A percentile compares a stretch with the other conserved stretches of the same genome.
These are phyloP conservation scores for Russula vinacea DNA, from an alignment of 768 basidiomycete species.

Conservation along the genomic window DNA sequence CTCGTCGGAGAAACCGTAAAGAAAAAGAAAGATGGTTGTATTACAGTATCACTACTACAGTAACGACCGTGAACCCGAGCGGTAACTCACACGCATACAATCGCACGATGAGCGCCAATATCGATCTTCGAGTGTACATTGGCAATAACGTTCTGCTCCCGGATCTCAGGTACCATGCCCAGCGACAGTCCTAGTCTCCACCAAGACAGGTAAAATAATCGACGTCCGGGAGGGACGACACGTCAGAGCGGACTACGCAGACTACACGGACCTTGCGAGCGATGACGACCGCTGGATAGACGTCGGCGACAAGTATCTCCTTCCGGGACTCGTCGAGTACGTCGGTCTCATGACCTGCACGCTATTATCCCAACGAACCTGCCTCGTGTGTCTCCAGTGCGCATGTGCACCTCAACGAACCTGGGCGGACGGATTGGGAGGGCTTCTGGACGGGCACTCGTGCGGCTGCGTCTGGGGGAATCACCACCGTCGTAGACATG, in stretches of 20 bases:
- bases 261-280: conserved; percentile 31
- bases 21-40: not conserved
- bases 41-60: not conserved
- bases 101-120: conserved; percentile 9
- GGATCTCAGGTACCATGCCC: conserved; percentile 31
- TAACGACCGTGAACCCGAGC: not conserved
- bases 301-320: conserved; percentile 41
- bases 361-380: not conserved
- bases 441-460: conserved; percentile 89
- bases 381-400: conserved; percentile 45
- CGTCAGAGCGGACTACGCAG: conserved; percentile 28
- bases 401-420: conserved; percentile 93
- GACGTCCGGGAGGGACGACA: conserved; percentile 35
- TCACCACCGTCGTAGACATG: conserved; percentile 98
- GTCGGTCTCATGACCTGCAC: conserved; percentile 29
- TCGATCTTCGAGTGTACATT: conserved; percentile 11
- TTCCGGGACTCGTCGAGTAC: conserved; percentile 57
- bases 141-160: conserved; percentile 34
- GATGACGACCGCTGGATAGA: conserved; percentile 37
- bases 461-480: conserved; percentile 88
- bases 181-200: conserved; percentile 46
- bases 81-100: too few relatives aligned
- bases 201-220: conserved; percentile 42
- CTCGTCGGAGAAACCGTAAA: not conserved
- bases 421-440: conserved; percentile 91